These are phyloP conservation scores for Zelonia costaricensis DNA, from an alignment of 208 protist genomes.

Conservation along the genomic window DNA sequence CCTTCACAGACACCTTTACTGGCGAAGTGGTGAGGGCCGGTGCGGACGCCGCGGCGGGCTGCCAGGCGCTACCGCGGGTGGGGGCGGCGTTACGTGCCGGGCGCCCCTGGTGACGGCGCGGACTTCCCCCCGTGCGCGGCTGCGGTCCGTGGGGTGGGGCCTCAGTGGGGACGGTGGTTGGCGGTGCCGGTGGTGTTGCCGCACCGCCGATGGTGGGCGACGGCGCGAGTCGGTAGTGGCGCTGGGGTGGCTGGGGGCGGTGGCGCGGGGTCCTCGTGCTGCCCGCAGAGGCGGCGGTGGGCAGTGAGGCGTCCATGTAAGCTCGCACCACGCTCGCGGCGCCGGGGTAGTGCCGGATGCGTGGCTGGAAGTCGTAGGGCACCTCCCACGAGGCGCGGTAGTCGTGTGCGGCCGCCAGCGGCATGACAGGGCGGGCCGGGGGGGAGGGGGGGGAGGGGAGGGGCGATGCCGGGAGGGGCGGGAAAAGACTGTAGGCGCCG, in stretches of 20 bases:
- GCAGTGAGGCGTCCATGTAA: constrained; percentile 8
- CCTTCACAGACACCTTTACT: not conserved
- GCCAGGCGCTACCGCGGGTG: too few relatives aligned
- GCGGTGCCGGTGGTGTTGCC: not conserved
- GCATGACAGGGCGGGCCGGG: too few relatives aligned
- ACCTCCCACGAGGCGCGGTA: constrained; percentile 50
- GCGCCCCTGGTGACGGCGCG: too few relatives aligned
- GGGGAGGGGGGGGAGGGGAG: too few relatives aligned
- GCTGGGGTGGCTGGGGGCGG: not conserved
- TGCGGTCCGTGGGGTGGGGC: too few relatives aligned
- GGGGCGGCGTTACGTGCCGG: too few relatives aligned
- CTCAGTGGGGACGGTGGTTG: too few relatives aligned
- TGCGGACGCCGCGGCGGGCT: too few relatives aligned
- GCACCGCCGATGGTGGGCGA: not conserved
- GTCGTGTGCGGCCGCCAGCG: constrained; percentile 2
- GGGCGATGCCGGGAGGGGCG: too few relatives aligned
- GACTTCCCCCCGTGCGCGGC: too few relatives aligned
- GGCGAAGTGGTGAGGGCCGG: too few relatives aligned
- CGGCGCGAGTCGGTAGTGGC: not conserved
- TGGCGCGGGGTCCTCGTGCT: not conserved
- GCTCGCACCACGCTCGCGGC: constrained; percentile 20
- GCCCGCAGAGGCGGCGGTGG: not conserved
- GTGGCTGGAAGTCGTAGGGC: constrained; percentile 48
- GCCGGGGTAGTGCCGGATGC: constrained; percentile 38
- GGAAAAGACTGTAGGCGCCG: too few relatives aligned